Base-by-base conservation (phyloP, 2,329 filamentous ascomycete genomes). In the Penicillium sp. region DNA sequence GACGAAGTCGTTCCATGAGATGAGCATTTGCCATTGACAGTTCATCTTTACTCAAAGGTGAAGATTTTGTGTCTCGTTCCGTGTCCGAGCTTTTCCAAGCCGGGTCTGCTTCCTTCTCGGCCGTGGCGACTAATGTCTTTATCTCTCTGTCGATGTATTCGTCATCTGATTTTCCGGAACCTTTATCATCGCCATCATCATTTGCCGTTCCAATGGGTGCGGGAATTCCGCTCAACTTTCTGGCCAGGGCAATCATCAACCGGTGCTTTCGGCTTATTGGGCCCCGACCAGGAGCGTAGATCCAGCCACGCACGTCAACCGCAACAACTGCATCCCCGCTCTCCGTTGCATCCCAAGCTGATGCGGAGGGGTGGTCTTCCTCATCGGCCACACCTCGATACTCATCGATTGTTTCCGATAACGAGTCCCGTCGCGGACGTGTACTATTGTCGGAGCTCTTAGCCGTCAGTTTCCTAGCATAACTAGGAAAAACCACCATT, bases 401-500 rank as follows among this genome's bases (percentile, higher is more conserved):
- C 58, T 60, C 74, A 57, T 60, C 72, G 10, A 78, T 63, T 29
- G 67, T 73, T 40, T 62, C 56, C 2, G 65, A 61, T 50, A 55
- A 64, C 7, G 68, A 71, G 30, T 63, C 67, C 8, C 68, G 63
- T n/a, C 64, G 64, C 32, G 47, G 54, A n/a, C 53, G 62, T 56
- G 38, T 67, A 65, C 62, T 69, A 30, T 54, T 54, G 38, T 66
- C 52, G 19, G 54, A 40, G n/a, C 72, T 71, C 59, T 73, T 87
- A 32, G 83, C 72, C 10, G 48, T 18, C 70, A 95, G 88, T 57
- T 81, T 81, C 67, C 92, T 86, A 8, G 90, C 91, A 70, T 99
- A 99, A 49, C 91, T 97, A 0, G 94, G 94, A 63, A 99, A 99
- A 23, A 99, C 71, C 9, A 99, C 84, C 86, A 99, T 90, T 75